Evolutionary conservation across 768 basidiomycete species (phyloP), one percentile per base, ranked within the genome.

Genomic region (Termitomyces sp.): DNA sequence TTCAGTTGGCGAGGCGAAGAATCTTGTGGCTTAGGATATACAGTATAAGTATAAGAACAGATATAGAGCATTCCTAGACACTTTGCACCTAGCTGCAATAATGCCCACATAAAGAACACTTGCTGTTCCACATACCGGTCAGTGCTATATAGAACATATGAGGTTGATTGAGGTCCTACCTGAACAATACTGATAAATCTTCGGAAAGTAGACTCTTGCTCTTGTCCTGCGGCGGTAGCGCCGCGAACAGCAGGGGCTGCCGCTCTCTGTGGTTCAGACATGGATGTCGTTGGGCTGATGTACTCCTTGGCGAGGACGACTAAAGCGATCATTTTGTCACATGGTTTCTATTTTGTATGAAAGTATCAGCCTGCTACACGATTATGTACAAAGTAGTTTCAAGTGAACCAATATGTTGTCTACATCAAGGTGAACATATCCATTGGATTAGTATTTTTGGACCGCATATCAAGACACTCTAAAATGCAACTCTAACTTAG

Each of bases 51-150:
- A 30, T 61, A 33, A 58, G 48, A 22, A 49, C 30, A 52, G 14
- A 48, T 10, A 42, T 9, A 53, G 13, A 9, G 44, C 4, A 33
- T n/a, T 53, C 3, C 28, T 18, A 46, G 30, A 36, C 50, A 43
- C 18, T 28, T 46, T 20, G 44, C 59, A 87, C 88, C 81, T 45
- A 90, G 65, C 68, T 90, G 87, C 43, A 84, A 79, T 45, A 88
- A 65, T n/a, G 77, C 79, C 75, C 80, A 90, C 58, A 87, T 73
- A 53, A 91, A 61, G 44, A 90, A 71, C 22, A 84, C 69, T 90
- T 90, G 88, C 89, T 91, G 53, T 18, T 60, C 32, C 58, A 20
- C 42, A 52, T 38, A 51, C 8, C 12, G 40, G 47, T 59, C 18
- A 57, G 14, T 26, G 30, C 7, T 9, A 48, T 33, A 20, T 24